phyloP scores from a whole-genome alignment of 805 yeast genomes.

The Spathaspora gorwiae region DNA sequence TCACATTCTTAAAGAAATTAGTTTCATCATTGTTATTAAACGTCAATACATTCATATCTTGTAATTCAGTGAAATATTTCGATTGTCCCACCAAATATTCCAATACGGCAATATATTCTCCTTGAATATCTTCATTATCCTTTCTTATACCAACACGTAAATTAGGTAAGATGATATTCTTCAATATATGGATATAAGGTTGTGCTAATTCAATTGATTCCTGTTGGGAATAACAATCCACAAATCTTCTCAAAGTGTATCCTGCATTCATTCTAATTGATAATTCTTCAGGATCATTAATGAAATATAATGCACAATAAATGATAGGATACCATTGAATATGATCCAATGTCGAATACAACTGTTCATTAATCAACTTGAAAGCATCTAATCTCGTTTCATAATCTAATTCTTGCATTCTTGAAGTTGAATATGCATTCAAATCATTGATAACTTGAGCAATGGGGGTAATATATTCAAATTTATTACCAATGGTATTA shows the following conservation, averaged over 20 bases:
- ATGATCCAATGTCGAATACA: constrained; percentile 40
- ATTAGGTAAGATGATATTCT: constrained; percentile 56
- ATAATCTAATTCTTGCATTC: constrained; percentile 75
- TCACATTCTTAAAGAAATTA: constrained; percentile 70
- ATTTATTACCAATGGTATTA: constrained; percentile 50
- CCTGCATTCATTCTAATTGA: constrained; percentile 77
- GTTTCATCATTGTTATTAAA: constrained; percentile 68
- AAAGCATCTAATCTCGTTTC: constrained; percentile 69
- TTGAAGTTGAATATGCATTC: constrained; percentile 60
- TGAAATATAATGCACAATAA: constrained; percentile 61
- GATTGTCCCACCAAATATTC: constrained; percentile 53
- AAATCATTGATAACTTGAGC: constrained; percentile 56
- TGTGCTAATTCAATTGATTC: constrained; percentile 18
- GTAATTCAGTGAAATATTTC: constrained; percentile 42
- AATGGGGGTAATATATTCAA: constrained; percentile 39
- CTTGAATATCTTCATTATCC: constrained; percentile 53
- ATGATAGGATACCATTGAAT: constrained; percentile 79
- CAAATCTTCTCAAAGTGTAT: constrained; percentile 55
- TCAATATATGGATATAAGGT: constrained; percentile 39
- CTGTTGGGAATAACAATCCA: constrained; percentile 48
- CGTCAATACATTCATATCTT: constrained; percentile 62
- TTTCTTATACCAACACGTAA: constrained; percentile 64
- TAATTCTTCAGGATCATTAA: constrained; percentile 74
- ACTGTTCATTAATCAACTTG: constrained; percentile 54
- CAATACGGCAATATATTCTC: constrained; percentile 66